Evolutionary conservation across 2,329 filamentous ascomycete genomes (phyloP).

Genomic region (Colletotrichum graminicola): DNA sequence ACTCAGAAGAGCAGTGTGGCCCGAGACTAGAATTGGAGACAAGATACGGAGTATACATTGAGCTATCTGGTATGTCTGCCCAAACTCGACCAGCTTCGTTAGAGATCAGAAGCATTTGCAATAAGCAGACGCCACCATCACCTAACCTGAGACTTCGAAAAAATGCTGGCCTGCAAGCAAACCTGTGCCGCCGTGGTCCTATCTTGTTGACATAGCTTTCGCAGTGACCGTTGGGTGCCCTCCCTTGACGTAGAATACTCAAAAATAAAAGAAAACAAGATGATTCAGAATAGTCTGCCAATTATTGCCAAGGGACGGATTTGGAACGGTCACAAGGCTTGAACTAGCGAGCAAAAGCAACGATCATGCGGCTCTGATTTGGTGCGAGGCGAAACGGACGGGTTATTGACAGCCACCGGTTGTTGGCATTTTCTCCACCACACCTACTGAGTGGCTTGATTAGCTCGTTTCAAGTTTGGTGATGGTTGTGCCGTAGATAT

Average conservation of each 20-base stretch:
- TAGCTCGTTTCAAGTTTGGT: not conserved
- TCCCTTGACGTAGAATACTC: not conserved
- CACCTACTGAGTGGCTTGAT: not conserved
- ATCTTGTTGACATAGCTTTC: not conserved
- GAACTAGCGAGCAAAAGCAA: not conserved
- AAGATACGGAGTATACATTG: not conserved
- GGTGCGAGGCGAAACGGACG: not conserved
- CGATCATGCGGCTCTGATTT: not conserved
- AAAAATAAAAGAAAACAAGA: fast-evolving
- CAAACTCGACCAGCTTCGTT: too few relatives aligned
- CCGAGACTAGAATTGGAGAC: too few relatives aligned
- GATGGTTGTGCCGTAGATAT: not conserved
- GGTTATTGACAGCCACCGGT: not conserved
- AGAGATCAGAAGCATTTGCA: not conserved
- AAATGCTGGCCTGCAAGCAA: not conserved
- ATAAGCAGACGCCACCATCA: too few relatives aligned
- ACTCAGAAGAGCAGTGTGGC: not conserved
- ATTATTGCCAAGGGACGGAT: not conserved
- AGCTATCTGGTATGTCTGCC: not conserved
- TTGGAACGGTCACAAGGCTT: not conserved
- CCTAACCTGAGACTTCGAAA: too few relatives aligned
- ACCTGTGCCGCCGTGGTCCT: too few relatives aligned
- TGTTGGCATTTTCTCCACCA: not conserved
- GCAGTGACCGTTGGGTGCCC: too few relatives aligned
- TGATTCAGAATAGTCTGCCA: not conserved